Conservation (phyloP, 2,329 filamentous ascomycete species). For the Hymenoscyphus fraxineus region DNA sequence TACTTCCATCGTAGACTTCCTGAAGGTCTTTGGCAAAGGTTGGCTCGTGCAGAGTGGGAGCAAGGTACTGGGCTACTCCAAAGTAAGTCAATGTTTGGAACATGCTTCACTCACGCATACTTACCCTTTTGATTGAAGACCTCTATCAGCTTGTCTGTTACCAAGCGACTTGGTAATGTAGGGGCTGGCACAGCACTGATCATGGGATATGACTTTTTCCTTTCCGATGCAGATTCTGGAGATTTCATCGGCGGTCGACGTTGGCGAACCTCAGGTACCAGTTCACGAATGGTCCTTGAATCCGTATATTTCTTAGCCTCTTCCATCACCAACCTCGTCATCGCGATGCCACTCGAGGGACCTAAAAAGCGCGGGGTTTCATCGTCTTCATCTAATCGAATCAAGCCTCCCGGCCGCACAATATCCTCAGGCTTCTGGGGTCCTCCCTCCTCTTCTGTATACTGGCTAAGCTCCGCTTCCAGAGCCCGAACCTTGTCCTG, state of each 20-base stretch:
- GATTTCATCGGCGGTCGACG: conserved; percentile 66
- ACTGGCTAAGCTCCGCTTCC: conserved; percentile 74
- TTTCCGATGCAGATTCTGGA: conserved; percentile 47
- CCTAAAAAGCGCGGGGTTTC: conserved; percentile 86
- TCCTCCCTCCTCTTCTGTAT: conserved; percentile 72
- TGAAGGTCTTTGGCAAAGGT: conserved; percentile 73
- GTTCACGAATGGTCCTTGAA: conserved; percentile 84
- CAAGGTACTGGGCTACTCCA: conserved; percentile 74
- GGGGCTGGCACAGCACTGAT: conserved; percentile 80
- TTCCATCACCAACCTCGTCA: conserved; percentile 93
- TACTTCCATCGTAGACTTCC: conserved; percentile 72
- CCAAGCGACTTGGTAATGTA: conserved; percentile 66
- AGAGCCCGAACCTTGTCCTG: conserved; percentile 81
- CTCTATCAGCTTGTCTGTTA: conserved; percentile 76
- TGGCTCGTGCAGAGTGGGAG: conserved; percentile 81
- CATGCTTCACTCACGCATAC: conserved; percentile 21
- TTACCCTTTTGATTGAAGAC: conserved; percentile 81
- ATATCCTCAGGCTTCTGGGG: conserved; percentile 76
- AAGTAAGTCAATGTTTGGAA: conserved; percentile 13
- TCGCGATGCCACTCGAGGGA: conserved; percentile 91
- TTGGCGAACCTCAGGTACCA: conserved; percentile 71
- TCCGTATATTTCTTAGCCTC: conserved; percentile 92
- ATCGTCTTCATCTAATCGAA: conserved; percentile 79
- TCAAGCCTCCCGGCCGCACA: conserved; percentile 79
- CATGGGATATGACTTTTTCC: conserved; percentile 85